Evolutionary conservation across 768 basidiomycete genomes (phyloP).

Genomic region (Amanita polypyramis): DNA sequence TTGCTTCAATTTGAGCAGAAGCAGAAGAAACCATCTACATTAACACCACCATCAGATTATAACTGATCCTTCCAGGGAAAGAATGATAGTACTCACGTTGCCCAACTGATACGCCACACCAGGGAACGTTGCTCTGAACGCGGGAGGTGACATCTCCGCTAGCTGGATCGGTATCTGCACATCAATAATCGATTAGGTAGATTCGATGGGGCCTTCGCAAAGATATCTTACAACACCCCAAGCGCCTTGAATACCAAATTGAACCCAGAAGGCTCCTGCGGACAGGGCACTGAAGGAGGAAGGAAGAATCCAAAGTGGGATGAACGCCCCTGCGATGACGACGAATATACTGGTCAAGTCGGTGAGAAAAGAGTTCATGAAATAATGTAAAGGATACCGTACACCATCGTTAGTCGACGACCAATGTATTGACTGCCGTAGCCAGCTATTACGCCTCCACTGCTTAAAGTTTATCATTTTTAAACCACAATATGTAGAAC

Average conservation of each 20-base stretch:
- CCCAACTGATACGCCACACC: conserved; percentile 81
- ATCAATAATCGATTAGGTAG: conserved; percentile 28
- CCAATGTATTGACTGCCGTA: conserved; percentile 68
- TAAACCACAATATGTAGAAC: neutral
- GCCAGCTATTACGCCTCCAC: conserved; percentile 66
- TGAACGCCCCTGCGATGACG: conserved; percentile 44
- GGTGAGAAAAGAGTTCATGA: neutral
- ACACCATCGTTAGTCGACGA: conserved; percentile 74
- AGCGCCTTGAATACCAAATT: conserved; percentile 84
- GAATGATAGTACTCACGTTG: conserved; percentile 32
- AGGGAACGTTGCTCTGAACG: conserved; percentile 82
- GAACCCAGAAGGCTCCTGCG: conserved; percentile 81
- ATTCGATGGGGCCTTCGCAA: conserved; percentile 19
- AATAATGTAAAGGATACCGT: neutral
- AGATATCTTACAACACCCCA: conserved; percentile 73
- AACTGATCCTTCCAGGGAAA: neutral
- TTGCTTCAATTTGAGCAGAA: conserved; percentile 72
- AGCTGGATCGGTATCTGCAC: conserved; percentile 61
- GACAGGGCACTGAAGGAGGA: conserved; percentile 53
- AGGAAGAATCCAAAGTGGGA: conserved; percentile 83
- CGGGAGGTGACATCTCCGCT: conserved; percentile 77
- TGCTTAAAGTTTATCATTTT: conserved; percentile 13
- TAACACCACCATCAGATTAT: neutral
- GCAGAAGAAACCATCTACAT: conserved; percentile 64
- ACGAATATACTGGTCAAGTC: conserved; percentile 35